These are phyloP conservation scores for Cicer chorassanicum DNA, from an alignment of 306 rosid species.

Conservation along the genomic window DNA sequence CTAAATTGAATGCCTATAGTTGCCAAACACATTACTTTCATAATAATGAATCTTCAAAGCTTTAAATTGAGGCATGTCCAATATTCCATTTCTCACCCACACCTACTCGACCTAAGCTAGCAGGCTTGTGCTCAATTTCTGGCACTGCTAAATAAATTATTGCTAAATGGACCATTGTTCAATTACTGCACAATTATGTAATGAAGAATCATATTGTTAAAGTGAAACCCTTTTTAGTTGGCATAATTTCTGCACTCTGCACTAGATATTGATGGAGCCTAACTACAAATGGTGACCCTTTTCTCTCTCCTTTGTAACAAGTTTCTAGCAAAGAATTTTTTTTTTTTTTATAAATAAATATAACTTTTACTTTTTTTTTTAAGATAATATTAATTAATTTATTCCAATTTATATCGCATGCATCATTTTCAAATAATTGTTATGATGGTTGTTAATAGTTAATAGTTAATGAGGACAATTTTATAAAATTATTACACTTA, in stretches of 20 bases:
- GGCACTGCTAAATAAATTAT: neutral
- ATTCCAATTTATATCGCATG: too few species aligned
- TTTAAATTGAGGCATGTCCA: conserved; percentile 31
- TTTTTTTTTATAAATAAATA: too few species aligned
- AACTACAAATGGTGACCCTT: neutral
- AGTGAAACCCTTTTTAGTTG: conserved; percentile 44
- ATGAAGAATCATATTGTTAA: conserved; percentile 33
- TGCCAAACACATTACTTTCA: conserved; percentile 22
- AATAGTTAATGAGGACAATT: too few species aligned
- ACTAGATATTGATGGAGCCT: conserved; percentile 17
- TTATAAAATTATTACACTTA: neutral
- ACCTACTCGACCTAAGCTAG: conserved; percentile 31
- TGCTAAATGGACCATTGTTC: conserved; percentile 39
- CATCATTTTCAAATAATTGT: too few species aligned
- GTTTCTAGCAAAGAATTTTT: too few species aligned
- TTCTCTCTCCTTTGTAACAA: too few species aligned
- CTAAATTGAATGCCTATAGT: conserved; percentile 34
- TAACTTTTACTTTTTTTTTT: too few species aligned
- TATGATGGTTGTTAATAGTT: too few species aligned
- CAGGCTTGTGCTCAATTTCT: conserved; percentile 39
- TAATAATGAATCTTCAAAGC: conserved; percentile 5
- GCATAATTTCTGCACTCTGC: conserved; percentile 28
- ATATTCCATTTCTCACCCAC: conserved; percentile 34
- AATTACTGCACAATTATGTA: conserved; percentile 47
- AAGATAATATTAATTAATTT: too few species aligned